phyloP scores from a whole-genome alignment of 495 filamentous ascomycete species.

The Annulohypoxylon maeteangense region DNA sequence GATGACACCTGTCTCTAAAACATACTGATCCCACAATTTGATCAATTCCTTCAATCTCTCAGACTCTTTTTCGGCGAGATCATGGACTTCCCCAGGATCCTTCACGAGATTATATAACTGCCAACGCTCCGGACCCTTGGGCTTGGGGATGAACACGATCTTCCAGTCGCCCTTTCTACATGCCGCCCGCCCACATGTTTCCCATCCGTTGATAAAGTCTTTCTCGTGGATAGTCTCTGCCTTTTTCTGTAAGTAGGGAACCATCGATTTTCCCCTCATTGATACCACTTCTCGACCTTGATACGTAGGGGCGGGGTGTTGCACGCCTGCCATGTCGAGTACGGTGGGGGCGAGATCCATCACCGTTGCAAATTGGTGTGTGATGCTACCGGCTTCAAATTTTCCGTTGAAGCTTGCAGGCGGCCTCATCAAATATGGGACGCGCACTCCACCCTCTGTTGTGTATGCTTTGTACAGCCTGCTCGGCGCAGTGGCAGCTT shows the following conservation, averaged over 20 bases:
- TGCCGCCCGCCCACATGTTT: constrained; percentile 52
- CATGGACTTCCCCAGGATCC: constrained; percentile 55
- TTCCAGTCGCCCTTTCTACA: constrained; percentile 57
- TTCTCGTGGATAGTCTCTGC: constrained; percentile 52
- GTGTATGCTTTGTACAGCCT: constrained; percentile 72
- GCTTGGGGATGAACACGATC: constrained; percentile 50
- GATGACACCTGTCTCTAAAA: constrained; percentile 67
- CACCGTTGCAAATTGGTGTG: constrained; percentile 68
- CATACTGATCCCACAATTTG: constrained; percentile 57
- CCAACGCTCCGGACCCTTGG: constrained; percentile 47
- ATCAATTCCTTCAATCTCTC: constrained; percentile 49
- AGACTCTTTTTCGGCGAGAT: constrained; percentile 48
- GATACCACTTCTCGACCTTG: constrained; percentile 66
- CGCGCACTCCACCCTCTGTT: constrained; percentile 69
- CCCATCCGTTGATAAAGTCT: constrained; percentile 53
- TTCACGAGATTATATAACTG: constrained; percentile 53
- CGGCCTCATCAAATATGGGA: constrained; percentile 66
- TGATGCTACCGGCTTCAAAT: constrained; percentile 55
- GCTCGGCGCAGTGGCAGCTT: constrained; percentile 72
- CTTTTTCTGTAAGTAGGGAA: constrained; percentile 46
- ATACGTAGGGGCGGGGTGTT: constrained; percentile 67
- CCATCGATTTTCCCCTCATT: constrained; percentile 64
- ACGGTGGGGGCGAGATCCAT: constrained; percentile 73
- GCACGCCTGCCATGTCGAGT: constrained; percentile 69
- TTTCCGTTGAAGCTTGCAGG: constrained; percentile 49